Percentiles rank a stretch among this genome's conserved stretches.
Evolutionary conservation across 495 filamentous ascomycete genomes (phyloP).

Genomic region (Lepraria neglecta): DNA sequence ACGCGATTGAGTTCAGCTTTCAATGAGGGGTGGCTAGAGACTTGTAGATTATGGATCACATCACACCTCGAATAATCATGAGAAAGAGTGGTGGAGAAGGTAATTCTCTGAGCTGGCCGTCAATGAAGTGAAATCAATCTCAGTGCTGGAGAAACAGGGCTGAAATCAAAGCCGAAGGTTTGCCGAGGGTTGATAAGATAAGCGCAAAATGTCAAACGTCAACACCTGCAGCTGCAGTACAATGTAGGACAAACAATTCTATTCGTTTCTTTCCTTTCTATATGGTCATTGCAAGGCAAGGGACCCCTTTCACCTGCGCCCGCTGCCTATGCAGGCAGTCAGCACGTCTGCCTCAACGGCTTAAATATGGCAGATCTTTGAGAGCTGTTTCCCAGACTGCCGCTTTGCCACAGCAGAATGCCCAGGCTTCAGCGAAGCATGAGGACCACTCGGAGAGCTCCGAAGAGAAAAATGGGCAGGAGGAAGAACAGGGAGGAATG

Average conservation of each 20-base stretch:
- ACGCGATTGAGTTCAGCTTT: not conserved
- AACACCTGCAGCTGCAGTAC: not conserved
- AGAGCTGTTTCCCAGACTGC: constrained; percentile 11
- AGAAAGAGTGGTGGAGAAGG: not conserved
- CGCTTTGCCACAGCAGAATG: constrained; percentile 15
- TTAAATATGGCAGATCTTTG: not conserved
- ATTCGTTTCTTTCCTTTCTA: not conserved
- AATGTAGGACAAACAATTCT: not conserved
- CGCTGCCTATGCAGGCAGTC: constrained; percentile 9
- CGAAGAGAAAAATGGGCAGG: constrained; percentile 5
- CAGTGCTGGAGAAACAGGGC: not conserved
- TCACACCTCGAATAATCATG: not conserved
- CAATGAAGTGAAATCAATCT: constrained; percentile 9
- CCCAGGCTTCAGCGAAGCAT: constrained; percentile 1
- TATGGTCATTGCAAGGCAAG: constrained; percentile 12
- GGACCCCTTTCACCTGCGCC: not conserved
- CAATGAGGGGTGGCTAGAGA: not conserved
- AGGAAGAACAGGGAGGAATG: constrained; percentile 55
- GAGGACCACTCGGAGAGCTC: not conserved
- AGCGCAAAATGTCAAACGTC: not conserved
- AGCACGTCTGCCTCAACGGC: not conserved
- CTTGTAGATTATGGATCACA: not conserved
- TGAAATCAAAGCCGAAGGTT: constrained; percentile 15
- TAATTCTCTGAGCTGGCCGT: not conserved
- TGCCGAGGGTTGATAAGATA: constrained; percentile 13